Percentiles rank a stretch among this genome's conserved stretches.
These are phyloP conservation scores for Phytophthora sp. DNA, from an alignment of 352 stramenopile genomes.

Conservation along the genomic window DNA sequence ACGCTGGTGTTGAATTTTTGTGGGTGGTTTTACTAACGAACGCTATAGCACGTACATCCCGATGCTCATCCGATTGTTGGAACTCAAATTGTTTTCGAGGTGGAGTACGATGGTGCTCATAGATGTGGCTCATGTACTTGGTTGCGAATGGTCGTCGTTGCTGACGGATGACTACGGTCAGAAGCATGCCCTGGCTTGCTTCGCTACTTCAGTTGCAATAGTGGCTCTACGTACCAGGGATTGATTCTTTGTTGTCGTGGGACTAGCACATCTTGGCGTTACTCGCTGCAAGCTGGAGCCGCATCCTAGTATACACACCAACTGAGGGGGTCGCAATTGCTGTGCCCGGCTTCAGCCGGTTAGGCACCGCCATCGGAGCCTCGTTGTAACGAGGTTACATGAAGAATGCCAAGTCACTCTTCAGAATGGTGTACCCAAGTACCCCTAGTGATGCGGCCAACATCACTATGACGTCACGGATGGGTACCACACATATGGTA, in stretches of 20 bases:
- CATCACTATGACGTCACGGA: no score
- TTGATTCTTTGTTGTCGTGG: conserved; percentile 12
- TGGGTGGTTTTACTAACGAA: conserved; percentile 43
- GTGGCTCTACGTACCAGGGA: conserved; percentile 20
- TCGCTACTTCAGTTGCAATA: conserved; percentile 2
- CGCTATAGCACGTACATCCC: conserved; percentile 35
- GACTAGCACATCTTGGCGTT: conserved; percentile 14
- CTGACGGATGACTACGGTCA: conserved; percentile 17
- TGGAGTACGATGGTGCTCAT: conserved; percentile 24
- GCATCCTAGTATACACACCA: conserved; percentile 25
- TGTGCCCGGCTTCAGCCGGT: conserved; percentile 27
- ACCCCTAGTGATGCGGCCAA: no score
- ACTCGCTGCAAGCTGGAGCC: conserved; percentile 30
- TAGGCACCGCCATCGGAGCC: conserved; percentile 12
- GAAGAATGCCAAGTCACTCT: no score
- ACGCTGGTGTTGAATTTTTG: conserved; percentile 31
- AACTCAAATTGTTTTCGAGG: conserved; percentile 33
- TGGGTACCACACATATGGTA: no score
- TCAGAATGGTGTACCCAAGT: no score
- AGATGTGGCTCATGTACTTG: conserved; percentile 17
- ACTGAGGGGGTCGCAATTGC: conserved; percentile 18
- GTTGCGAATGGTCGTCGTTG: conserved; percentile 18
- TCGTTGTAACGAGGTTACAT: no score
- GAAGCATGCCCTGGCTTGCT: conserved; percentile 13
- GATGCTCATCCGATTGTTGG: conserved; percentile 35